Evolutionary conservation across 176 grass and related monocot genomes (phyloP).

Genomic region (Oryza coarctata): DNA sequence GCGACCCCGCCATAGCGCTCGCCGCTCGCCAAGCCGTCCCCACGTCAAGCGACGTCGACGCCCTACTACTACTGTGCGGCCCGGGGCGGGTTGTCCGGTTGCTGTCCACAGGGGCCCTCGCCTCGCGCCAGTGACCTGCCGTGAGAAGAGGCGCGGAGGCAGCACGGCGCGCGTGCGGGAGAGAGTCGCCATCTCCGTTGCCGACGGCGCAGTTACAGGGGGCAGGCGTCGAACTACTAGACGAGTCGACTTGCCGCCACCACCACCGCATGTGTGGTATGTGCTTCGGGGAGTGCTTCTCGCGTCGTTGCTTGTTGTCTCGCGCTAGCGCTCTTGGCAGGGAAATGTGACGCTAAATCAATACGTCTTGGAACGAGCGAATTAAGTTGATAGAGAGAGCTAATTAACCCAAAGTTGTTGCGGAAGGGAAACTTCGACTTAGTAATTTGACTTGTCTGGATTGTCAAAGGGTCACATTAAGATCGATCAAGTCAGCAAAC

Average conservation of each 20-base stretch:
- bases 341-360: not conserved
- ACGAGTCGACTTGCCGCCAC: not conserved
- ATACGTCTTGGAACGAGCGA: not conserved
- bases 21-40: no score
- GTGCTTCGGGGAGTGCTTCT: not conserved
- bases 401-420: not conserved
- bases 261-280: not conserved
- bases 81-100: slow-evolving; percentile 28
- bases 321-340: not conserved
- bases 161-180: not conserved
- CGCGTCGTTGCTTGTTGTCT: not conserved
- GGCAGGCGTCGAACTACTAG: no score
- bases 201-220: slow-evolving; percentile 26
- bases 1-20: no score
- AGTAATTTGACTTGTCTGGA: not conserved
- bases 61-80: not conserved
- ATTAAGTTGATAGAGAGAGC: not conserved
- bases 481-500: not conserved
- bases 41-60: slow-evolving; percentile 31
- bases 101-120: slow-evolving; percentile 22
- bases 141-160: not conserved
- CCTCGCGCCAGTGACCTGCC: not conserved
- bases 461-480: not conserved
- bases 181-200: not conserved
- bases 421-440: not conserved